Conservation (phyloP, 1,139 yeast species). For the Saccharomyces pastorianus region DNA sequence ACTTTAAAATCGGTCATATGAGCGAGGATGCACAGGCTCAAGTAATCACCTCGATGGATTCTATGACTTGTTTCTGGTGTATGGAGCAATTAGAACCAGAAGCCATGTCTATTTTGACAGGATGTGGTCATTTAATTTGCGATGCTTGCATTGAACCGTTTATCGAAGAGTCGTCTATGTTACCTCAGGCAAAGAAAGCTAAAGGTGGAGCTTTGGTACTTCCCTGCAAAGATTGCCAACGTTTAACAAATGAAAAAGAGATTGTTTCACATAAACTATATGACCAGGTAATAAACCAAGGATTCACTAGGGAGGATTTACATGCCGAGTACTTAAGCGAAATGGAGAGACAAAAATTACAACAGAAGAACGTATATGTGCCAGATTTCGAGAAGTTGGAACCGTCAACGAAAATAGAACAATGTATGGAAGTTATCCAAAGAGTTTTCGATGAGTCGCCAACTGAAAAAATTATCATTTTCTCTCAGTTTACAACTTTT, state of each 20-base stretch:
- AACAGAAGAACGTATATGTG: conserved; percentile 30
- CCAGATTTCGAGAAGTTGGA: conserved; percentile 28
- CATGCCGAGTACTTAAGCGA: conserved; percentile 22
- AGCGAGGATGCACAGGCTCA: conserved; percentile 20
- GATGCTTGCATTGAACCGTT: conserved; percentile 49
- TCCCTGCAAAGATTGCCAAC: conserved; percentile 47
- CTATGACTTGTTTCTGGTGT: conserved; percentile 57
- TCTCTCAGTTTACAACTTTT: conserved; percentile 76
- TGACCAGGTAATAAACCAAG: conserved; percentile 38
- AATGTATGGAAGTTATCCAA: conserved; percentile 41
- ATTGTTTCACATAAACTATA: conserved; percentile 47
- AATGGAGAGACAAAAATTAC: conserved; percentile 25
- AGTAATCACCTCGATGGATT: conserved; percentile 27
- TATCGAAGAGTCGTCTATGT: conserved; percentile 36
- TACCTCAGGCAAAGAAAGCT: conserved; percentile 32
- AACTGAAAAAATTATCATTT: conserved; percentile 62
- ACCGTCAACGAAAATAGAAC: conserved; percentile 49
- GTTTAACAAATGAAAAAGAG: conserved; percentile 35
- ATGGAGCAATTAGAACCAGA: conserved; percentile 48
- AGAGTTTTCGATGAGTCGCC: conserved; percentile 38
- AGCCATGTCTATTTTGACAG: conserved; percentile 40
- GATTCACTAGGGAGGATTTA: conserved; percentile 30
- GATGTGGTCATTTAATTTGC: conserved; percentile 69
- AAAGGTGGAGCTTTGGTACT: conserved; percentile 39
- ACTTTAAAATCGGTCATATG: conserved; percentile 23